These are phyloP conservation scores for Danielozyma ontarioensis DNA, from an alignment of 805 yeast genomes.

Conservation along the genomic window DNA sequence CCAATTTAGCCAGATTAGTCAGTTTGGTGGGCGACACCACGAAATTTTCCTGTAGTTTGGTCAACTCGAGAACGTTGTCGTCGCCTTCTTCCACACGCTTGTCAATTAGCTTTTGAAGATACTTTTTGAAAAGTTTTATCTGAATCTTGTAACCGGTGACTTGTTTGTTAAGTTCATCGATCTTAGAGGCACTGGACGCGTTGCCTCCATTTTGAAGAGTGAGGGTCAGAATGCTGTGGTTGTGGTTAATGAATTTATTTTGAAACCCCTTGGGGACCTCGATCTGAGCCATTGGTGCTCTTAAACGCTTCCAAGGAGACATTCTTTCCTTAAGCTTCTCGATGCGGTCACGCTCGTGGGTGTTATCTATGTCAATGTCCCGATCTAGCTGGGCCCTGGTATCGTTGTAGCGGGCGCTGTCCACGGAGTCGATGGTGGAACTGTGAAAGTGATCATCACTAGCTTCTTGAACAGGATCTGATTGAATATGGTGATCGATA, in stretches of 20 bases:
- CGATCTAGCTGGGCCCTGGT: slow-evolving; percentile 11
- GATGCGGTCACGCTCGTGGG: not conserved
- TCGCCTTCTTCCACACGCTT: not conserved
- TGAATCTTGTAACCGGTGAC: slow-evolving; percentile 33
- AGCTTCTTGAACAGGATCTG: not conserved
- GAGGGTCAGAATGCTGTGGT: no score
- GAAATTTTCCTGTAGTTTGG: no score
- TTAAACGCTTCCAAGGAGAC: not conserved
- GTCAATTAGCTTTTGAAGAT: slow-evolving; percentile 31
- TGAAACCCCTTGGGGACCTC: no score
- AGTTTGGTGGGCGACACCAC: not conserved
- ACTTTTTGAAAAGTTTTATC: slow-evolving; percentile 35
- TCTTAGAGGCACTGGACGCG: slow-evolving; percentile 14
- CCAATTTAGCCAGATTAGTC: slow-evolving; percentile 6
- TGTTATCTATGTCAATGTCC: slow-evolving; percentile 12
- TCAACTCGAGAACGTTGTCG: not conserved
- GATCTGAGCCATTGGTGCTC: not conserved
- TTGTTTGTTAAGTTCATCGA: slow-evolving; percentile 27
- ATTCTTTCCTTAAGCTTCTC: not conserved
- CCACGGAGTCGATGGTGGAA: slow-evolving; percentile 1
- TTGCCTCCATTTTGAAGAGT: slow-evolving; percentile 4
- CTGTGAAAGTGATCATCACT: slow-evolving; percentile 6
- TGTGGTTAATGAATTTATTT: no score
- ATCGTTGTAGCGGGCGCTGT: slow-evolving; percentile 8
- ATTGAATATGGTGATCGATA: not conserved